Conservation (phyloP, 495 filamentous ascomycete species). For the Tetracladium setigerum region DNA sequence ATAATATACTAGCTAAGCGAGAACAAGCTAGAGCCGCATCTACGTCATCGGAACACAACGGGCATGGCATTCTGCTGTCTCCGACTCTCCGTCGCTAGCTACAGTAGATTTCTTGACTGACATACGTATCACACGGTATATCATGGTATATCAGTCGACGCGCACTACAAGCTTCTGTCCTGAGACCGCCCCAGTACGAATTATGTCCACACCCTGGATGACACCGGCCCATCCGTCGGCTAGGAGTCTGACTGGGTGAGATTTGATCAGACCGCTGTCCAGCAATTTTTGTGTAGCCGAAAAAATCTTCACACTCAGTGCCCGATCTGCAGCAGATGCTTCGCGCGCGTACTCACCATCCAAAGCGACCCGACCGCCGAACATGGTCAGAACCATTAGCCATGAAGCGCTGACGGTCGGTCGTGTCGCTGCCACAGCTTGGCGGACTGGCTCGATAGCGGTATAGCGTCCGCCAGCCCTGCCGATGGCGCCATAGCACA, state of each 20-base stretch:
- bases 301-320: not conserved
- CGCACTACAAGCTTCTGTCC: slow-evolving; percentile 8
- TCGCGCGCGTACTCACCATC: slow-evolving; percentile 10
- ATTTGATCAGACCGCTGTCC: not conserved
- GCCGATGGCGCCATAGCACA: slow-evolving; percentile 35
- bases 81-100: no score
- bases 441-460: slow-evolving; percentile 15
- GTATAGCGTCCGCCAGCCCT: slow-evolving; percentile 35
- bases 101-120: no score
- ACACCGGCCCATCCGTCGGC: not conserved
- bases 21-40: no score
- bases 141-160: no score
- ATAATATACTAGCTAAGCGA: no score
- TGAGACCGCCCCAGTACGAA: slow-evolving; percentile 1
- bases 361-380: slow-evolving; percentile 24
- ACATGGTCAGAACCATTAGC: slow-evolving; percentile 26
- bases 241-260: not conserved
- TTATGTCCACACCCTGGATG: slow-evolving; percentile 3
- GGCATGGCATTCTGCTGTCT: no score
- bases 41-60: no score
- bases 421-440: not conserved
- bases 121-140: no score
- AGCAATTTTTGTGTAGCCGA: not conserved
- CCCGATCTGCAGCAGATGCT: not conserved
- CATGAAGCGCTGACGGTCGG: slow-evolving; percentile 24